Evolutionary conservation across 371 early-diverging fungal genomes (phyloP).

Genomic region (Mucor plumbeus): DNA sequence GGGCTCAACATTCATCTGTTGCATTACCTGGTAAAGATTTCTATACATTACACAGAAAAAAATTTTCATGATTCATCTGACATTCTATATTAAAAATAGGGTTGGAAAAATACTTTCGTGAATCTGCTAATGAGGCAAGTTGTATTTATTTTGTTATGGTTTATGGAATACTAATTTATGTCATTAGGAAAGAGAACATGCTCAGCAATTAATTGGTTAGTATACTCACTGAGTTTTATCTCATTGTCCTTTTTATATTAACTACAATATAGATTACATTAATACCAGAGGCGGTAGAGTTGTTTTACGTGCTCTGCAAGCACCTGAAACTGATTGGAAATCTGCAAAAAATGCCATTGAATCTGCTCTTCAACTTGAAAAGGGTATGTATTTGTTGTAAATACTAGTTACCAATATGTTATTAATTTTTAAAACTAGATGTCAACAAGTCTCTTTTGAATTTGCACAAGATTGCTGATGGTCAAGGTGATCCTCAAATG

Average conservation of each 20-base stretch:
- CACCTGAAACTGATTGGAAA: conserved; percentile 66
- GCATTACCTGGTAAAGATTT: conserved; percentile 57
- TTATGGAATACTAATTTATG: not conserved
- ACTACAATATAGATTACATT: conserved; percentile 47
- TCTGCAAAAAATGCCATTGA: conserved; percentile 71
- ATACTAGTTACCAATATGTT: not conserved
- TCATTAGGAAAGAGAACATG: conserved; percentile 62
- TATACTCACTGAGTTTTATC: not conserved
- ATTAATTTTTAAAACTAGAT: conserved; percentile 34
- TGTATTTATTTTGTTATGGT: not conserved
- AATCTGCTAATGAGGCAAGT: conserved; percentile 56
- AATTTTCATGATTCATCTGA: too few relatives aligned
- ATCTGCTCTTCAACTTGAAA: conserved; percentile 71
- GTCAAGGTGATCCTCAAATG: conserved; percentile 70
- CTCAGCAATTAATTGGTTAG: conserved; percentile 53
- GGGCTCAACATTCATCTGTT: conserved; percentile 56
- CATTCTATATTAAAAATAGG: conserved; percentile 26
- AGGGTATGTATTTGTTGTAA: conserved; percentile 39
- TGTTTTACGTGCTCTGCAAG: conserved; percentile 53
- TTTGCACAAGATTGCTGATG: conserved; percentile 67
- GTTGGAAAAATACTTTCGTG: conserved; percentile 64
- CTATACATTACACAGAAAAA: not conserved
- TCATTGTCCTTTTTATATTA: not conserved
- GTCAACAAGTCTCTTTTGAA: conserved; percentile 73
- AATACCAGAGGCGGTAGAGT: conserved; percentile 65